Percentiles rank a stretch among this genome's conserved stretches.
Conservation (phyloP, 2,329 filamentous ascomycete species). For the Claviceps sp. region DNA sequence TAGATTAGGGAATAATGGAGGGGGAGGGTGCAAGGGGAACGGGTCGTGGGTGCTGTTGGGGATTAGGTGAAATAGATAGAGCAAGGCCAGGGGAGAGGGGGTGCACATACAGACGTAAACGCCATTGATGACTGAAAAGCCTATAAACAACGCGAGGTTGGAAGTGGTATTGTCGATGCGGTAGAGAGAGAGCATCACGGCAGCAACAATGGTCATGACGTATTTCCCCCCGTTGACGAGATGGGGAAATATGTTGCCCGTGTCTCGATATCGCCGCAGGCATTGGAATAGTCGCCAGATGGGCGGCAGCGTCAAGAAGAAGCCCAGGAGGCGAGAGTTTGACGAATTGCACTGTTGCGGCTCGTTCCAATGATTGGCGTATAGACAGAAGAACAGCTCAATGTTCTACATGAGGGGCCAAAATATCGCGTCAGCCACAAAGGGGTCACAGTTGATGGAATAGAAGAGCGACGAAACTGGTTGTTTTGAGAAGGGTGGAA, state of each 20-base stretch:
- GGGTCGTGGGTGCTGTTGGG: background rate
- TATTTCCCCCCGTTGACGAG: constrained; percentile 91
- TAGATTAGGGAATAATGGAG: background rate
- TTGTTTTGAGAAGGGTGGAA: background rate
- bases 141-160: constrained; percentile 60
- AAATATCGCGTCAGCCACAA: background rate
- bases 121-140: constrained; percentile 68
- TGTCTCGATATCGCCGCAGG: constrained; percentile 77
- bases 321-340: constrained; percentile 71
- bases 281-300: constrained; percentile 90
- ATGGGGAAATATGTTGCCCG: constrained; percentile 78
- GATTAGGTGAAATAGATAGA: background rate
- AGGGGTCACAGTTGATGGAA: too few relatives aligned
- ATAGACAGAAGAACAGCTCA: constrained; percentile 88
- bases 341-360: constrained; percentile 72
- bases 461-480: too few relatives aligned
- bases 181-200: constrained; percentile 68
- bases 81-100: too few relatives aligned
- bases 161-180: constrained; percentile 50
- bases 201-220: constrained; percentile 66
- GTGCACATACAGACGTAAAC: constrained; percentile 54
- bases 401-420: constrained; percentile 49
- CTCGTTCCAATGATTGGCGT: constrained; percentile 62
- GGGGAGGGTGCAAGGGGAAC: background rate
- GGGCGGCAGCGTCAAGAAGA: constrained; percentile 69